Conservation (phyloP, 495 filamentous ascomycete genomes). For the Aspergillus sparsus region DNA sequence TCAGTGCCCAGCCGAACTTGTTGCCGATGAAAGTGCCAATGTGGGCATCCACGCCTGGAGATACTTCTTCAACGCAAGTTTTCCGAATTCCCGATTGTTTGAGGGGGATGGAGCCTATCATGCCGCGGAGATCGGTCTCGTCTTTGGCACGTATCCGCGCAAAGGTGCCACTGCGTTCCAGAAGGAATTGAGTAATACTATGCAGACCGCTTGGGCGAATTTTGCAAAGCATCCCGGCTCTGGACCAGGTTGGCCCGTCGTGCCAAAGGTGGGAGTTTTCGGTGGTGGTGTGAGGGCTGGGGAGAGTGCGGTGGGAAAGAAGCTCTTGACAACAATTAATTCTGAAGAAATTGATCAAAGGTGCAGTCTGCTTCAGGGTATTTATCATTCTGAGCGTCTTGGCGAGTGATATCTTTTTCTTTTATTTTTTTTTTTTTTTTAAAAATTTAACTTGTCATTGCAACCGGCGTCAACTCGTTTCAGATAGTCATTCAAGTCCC, state of each 20-base stretch:
- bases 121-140: slow-evolving; percentile 28
- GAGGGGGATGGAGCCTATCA: slow-evolving; percentile 29
- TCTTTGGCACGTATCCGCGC: slow-evolving; percentile 32
- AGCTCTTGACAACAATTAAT: slow-evolving; percentile 9
- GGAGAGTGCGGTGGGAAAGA: slow-evolving; percentile 16
- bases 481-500: too few species aligned
- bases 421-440: too few species aligned
- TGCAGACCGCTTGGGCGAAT: slow-evolving; percentile 35
- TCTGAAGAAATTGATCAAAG: slow-evolving; percentile 8
- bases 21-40: slow-evolving; percentile 26
- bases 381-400: slow-evolving; percentile 5
- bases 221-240: slow-evolving; percentile 33
- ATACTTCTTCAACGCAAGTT: slow-evolving; percentile 37
- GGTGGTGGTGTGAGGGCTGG: slow-evolving; percentile 21
- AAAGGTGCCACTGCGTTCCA: slow-evolving; percentile 25
- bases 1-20: slow-evolving; percentile 21
- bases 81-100: slow-evolving; percentile 28
- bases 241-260: slow-evolving; percentile 29
- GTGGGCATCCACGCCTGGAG: slow-evolving; percentile 26
- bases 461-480: too few species aligned
- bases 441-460: too few species aligned
- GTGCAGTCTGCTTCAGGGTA: slow-evolving; percentile 8
- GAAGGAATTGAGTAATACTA: slow-evolving; percentile 24
- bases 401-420: background rate
- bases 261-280: slow-evolving; percentile 16